Evolutionary conservation across 306 rosid species (phyloP).

Genomic region (Gastrolobium bilobum): DNA sequence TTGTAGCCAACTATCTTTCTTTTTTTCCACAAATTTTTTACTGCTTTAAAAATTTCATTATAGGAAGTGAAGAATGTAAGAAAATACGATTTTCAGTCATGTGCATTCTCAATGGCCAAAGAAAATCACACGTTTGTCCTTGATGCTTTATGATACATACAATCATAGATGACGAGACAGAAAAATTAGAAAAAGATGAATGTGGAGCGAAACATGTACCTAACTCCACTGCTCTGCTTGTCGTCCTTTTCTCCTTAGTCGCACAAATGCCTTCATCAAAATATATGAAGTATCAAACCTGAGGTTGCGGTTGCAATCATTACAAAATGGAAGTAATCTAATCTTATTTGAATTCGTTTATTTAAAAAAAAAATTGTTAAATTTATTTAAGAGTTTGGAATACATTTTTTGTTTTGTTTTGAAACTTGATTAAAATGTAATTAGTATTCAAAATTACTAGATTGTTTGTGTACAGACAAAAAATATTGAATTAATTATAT

Average conservation of each 20-base stretch:
- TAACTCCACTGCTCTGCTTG: constrained; percentile 32
- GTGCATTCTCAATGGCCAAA: not conserved
- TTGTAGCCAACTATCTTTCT: too few species aligned
- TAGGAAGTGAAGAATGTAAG: not conserved
- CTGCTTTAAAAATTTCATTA: not conserved
- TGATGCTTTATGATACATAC: not conserved
- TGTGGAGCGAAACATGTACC: not conserved
- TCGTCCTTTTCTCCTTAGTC: constrained; percentile 18
- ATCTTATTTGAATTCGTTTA: not conserved
- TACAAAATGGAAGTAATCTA: not conserved
- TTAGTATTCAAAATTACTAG: too few species aligned
- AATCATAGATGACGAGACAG: not conserved
- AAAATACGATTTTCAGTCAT: not conserved
- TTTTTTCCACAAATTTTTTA: too few species aligned
- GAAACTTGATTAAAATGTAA: too few species aligned
- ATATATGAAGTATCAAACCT: not conserved
- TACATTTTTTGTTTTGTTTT: not conserved
- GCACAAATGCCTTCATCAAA: not conserved
- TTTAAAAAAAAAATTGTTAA: not conserved
- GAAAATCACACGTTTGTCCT: not conserved
- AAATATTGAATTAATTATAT: too few species aligned
- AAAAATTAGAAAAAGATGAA: constrained; percentile 5
- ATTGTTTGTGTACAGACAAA: too few species aligned
- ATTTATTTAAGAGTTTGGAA: not conserved
- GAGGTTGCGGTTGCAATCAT: not conserved